These are phyloP conservation scores for Pholiota microspora DNA, from an alignment of 768 basidiomycete species.

Conservation along the genomic window DNA sequence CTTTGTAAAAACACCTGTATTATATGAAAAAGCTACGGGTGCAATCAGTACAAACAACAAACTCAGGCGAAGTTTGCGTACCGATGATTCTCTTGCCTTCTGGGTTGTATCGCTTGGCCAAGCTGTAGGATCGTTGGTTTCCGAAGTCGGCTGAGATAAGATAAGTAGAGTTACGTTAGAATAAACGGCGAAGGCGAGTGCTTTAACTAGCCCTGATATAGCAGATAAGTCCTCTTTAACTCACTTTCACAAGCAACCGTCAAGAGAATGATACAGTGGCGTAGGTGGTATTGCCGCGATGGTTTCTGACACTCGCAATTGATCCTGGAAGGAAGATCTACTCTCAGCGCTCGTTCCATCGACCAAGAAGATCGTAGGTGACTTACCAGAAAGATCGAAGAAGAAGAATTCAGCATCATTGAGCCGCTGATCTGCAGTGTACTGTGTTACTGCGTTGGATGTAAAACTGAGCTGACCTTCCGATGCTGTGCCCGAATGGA, in stretches of 20 bases:
- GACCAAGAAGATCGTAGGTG: background rate
- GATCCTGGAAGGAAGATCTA: slow-evolving; percentile 36
- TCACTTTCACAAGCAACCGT: slow-evolving; percentile 65
- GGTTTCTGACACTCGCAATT: slow-evolving; percentile 52
- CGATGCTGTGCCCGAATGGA: slow-evolving; percentile 21
- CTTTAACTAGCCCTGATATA: too few species aligned
- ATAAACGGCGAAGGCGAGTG: background rate
- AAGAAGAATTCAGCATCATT: slow-evolving; percentile 65
- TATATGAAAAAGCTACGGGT: too few species aligned
- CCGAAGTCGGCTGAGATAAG: slow-evolving; percentile 67
- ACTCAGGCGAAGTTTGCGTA: slow-evolving; percentile 23
- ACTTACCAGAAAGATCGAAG: slow-evolving; percentile 56
- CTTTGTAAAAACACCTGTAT: slow-evolving; percentile 73
- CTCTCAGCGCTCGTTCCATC: background rate
- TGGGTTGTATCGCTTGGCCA: slow-evolving; percentile 60
- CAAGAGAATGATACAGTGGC: slow-evolving; percentile 62
- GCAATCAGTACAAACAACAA: background rate
- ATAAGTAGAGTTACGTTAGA: background rate
- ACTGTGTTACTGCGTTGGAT: slow-evolving; percentile 53
- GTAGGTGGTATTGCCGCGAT: slow-evolving; percentile 47
- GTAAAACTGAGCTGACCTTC: slow-evolving; percentile 42
- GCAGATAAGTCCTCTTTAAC: too few species aligned
- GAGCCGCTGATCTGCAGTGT: slow-evolving; percentile 56
- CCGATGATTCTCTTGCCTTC: slow-evolving; percentile 70
- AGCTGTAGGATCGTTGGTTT: slow-evolving; percentile 68